These are phyloP conservation scores for Albugo candida DNA, from an alignment of 352 stramenopile genomes.

Conservation along the genomic window DNA sequence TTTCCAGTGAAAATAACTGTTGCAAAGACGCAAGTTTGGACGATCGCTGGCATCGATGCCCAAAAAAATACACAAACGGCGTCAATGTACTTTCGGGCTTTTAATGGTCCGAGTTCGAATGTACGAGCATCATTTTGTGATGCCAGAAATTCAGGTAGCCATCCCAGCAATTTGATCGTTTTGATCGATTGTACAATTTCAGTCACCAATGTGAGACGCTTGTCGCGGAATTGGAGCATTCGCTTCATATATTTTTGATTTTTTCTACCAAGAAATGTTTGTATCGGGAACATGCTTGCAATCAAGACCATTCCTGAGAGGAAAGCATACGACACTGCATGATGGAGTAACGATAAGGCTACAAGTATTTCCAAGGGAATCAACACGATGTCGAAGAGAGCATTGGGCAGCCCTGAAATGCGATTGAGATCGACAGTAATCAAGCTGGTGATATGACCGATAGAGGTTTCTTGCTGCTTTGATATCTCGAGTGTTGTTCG, in stretches of 20 bases:
- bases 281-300: conserved; percentile 66
- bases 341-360: conserved; percentile 44
- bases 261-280: conserved; percentile 50
- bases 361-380: conserved; percentile 58
- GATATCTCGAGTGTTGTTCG: conserved; percentile 21
- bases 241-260: conserved; percentile 48
- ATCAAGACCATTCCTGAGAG: conserved; percentile 56
- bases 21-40: conserved; percentile 69
- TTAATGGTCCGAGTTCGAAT: conserved; percentile 50
- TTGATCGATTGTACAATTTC: conserved; percentile 54
- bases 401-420: conserved; percentile 43
- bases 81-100: conserved; percentile 73
- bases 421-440: conserved; percentile 60
- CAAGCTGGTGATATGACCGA: conserved; percentile 58
- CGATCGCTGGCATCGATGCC: conserved; percentile 73
- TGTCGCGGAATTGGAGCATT: conserved; percentile 69
- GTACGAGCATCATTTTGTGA: conserved; percentile 26
- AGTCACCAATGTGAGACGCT: conserved; percentile 40
- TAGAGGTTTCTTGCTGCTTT: conserved; percentile 14
- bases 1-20: conserved; percentile 47
- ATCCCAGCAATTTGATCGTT: conserved; percentile 62
- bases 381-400: conserved; percentile 62
- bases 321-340: conserved; percentile 73
- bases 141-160: conserved; percentile 23
- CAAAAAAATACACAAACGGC: conserved; percentile 83